Percentiles rank a stretch among this genome's conserved stretches.
These are phyloP conservation scores for Hemisphaericaspora nanyangensis DNA, from an alignment of 805 yeast species.

Conservation along the genomic window DNA sequence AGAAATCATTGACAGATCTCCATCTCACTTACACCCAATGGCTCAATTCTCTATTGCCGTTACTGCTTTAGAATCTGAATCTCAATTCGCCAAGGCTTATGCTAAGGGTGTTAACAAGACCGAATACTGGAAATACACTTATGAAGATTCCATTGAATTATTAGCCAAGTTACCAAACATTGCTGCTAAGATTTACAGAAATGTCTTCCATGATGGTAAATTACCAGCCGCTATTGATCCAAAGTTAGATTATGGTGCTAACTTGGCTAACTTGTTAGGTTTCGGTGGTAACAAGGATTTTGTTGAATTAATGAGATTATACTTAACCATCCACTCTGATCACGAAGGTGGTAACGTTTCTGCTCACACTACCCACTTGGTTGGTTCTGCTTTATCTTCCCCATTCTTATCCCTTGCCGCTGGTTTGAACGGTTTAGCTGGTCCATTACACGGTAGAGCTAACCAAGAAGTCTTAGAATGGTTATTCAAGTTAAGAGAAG, in stretches of 20 bases:
- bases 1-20: slow-evolving; percentile 59
- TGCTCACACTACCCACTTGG: slow-evolving; percentile 78
- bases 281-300: slow-evolving; percentile 55
- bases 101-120: slow-evolving; percentile 64
- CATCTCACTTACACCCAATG: slow-evolving; percentile 76
- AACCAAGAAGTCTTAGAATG: slow-evolving; percentile 82
- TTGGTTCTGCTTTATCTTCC: slow-evolving; percentile 76
- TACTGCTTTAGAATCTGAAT: slow-evolving; percentile 67
- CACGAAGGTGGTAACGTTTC: slow-evolving; percentile 86
- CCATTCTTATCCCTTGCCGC: slow-evolving; percentile 75
- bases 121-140: slow-evolving; percentile 72
- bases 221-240: slow-evolving; percentile 49
- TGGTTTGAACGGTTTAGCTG: slow-evolving; percentile 80
- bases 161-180: slow-evolving; percentile 72
- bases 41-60: slow-evolving; percentile 77
- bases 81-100: slow-evolving; percentile 68
- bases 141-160: slow-evolving; percentile 66
- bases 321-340: slow-evolving; percentile 73
- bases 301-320: slow-evolving; percentile 66
- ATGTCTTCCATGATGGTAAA: slow-evolving; percentile 53
- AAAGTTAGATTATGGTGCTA: slow-evolving; percentile 66
- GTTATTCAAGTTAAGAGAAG: slow-evolving; percentile 60
- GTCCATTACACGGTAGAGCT: slow-evolving; percentile 83
- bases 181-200: slow-evolving; percentile 72
- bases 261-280: slow-evolving; percentile 64